Evolutionary conservation across 805 yeast genomes (phyloP).

Genomic region (Scheffersomyces spartinae): DNA sequence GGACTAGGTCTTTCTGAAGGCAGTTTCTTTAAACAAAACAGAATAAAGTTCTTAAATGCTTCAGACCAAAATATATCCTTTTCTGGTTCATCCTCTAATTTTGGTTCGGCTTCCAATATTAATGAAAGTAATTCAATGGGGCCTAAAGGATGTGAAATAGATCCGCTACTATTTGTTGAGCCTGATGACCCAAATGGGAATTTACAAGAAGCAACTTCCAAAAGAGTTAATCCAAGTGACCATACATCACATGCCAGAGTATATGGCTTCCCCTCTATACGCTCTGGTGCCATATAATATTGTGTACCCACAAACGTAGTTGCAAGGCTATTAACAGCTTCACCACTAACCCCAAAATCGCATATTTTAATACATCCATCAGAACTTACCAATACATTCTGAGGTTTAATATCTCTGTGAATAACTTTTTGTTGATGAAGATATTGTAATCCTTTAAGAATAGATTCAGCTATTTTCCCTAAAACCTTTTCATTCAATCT

Average conservation of each 20-base stretch:
- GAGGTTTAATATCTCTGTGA: constrained; percentile 95
- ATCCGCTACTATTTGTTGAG: constrained; percentile 23
- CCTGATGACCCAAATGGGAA: constrained; percentile 50
- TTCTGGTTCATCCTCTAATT: constrained; percentile 63
- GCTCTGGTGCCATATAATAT: constrained; percentile 97
- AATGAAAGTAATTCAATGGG: constrained; percentile 81
- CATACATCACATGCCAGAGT: constrained; percentile 94
- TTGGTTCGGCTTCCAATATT: constrained; percentile 76
- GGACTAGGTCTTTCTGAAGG: constrained; percentile 81
- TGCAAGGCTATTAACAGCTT: constrained; percentile 88
- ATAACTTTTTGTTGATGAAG: constrained; percentile 80
- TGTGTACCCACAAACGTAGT: constrained; percentile 97
- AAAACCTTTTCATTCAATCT: constrained; percentile 87
- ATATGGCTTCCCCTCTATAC: constrained; percentile 92
- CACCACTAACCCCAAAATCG: constrained; percentile 97
- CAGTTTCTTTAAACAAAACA: constrained; percentile 72
- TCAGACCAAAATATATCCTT: constrained; percentile 72
- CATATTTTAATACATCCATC: constrained; percentile 83
- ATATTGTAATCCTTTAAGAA: constrained; percentile 75
- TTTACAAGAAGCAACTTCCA: constrained; percentile 88
- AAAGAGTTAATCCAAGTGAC: constrained; percentile 85
- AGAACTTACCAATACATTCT: constrained; percentile 68
- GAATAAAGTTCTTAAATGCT: constrained; percentile 72
- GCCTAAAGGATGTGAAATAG: constrained; percentile 23
- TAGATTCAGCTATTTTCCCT: constrained; percentile 83